A percentile compares a stretch with the other conserved stretches of the same genome.
Conservation (phyloP, 768 basidiomycete species). For the Russula dissimulans region DNA sequence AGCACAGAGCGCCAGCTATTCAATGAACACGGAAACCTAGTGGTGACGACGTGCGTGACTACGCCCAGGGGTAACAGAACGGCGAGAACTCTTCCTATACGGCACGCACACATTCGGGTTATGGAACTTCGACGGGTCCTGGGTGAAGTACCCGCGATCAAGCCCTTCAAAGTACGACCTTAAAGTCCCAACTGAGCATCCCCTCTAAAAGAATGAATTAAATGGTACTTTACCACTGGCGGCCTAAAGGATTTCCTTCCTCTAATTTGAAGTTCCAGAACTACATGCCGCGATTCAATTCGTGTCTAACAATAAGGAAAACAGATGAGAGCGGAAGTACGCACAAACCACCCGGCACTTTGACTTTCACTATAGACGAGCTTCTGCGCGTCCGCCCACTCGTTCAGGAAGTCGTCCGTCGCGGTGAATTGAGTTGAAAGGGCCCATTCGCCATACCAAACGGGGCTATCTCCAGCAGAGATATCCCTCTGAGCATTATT, state of each 20-base stretch:
- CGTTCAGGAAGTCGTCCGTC: conserved; percentile 46
- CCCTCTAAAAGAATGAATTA: neutral
- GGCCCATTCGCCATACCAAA: conserved; percentile 54
- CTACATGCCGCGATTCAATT: conserved; percentile 22
- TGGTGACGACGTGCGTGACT: too few relatives aligned
- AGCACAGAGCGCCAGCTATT: too few relatives aligned
- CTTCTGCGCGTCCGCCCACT: conserved; percentile 77
- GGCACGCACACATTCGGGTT: conserved; percentile 56
- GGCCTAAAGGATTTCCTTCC: conserved; percentile 39
- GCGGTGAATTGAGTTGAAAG: conserved; percentile 57
- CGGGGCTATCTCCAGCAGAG: conserved; percentile 35
- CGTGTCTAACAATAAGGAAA: neutral
- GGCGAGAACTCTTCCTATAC: conserved; percentile 26
- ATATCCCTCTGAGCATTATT: conserved; percentile 43
- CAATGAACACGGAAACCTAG: too few relatives aligned
- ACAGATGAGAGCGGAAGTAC: conserved; percentile 20
- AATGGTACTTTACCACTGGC: conserved; percentile 49
- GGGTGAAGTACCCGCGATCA: conserved; percentile 48
- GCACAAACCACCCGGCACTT: conserved; percentile 57
- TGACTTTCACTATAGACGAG: conserved; percentile 47
- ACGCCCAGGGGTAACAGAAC: neutral
- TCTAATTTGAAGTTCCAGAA: conserved; percentile 75
- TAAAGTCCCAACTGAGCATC: neutral
- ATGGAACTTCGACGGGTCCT: conserved; percentile 47
- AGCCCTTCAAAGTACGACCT: conserved; percentile 69